Evolutionary conservation across 2,329 filamentous ascomycete species (phyloP).

Genomic region (Ciborinia camelliae): DNA sequence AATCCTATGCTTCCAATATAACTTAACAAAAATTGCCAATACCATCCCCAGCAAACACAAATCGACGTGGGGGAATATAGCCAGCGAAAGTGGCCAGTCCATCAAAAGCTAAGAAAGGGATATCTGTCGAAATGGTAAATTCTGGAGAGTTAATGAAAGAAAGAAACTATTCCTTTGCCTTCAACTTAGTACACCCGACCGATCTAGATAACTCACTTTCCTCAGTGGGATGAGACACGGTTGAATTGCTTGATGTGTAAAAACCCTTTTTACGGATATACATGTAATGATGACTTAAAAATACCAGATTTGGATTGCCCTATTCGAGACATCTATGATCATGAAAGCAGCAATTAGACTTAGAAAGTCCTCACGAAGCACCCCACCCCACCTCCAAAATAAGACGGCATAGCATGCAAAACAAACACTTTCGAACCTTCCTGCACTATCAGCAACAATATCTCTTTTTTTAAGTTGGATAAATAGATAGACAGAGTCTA

Average conservation of each 20-base stretch:
- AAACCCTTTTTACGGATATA: conserved; percentile 47
- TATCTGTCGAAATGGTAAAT: conserved; percentile 57
- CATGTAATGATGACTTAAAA: conserved; percentile 45
- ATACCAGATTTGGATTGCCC: conserved; percentile 37
- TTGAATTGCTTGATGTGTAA: conserved; percentile 49
- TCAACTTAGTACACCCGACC: background rate
- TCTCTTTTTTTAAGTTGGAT: conserved; percentile 20
- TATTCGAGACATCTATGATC: background rate
- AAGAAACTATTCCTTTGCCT: conserved; percentile 22
- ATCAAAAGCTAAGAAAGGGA: conserved; percentile 53
- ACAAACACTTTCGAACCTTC: background rate
- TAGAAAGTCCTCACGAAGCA: background rate
- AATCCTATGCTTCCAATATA: too few species aligned
- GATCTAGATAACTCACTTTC: background rate
- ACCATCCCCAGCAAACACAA: background rate
- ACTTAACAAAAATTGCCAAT: background rate
- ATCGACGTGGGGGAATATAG: background rate
- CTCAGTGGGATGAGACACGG: conserved; percentile 52
- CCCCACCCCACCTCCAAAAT: too few species aligned
- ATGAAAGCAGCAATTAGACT: background rate
- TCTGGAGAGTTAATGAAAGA: conserved; percentile 53
- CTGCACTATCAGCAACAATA: background rate
- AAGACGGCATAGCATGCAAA: background rate
- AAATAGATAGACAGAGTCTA: conserved; percentile 29
- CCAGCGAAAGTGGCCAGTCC: conserved; percentile 34